phyloP scores from a whole-genome alignment of 345 rosid species.

The Trapa bicornis region DNA sequence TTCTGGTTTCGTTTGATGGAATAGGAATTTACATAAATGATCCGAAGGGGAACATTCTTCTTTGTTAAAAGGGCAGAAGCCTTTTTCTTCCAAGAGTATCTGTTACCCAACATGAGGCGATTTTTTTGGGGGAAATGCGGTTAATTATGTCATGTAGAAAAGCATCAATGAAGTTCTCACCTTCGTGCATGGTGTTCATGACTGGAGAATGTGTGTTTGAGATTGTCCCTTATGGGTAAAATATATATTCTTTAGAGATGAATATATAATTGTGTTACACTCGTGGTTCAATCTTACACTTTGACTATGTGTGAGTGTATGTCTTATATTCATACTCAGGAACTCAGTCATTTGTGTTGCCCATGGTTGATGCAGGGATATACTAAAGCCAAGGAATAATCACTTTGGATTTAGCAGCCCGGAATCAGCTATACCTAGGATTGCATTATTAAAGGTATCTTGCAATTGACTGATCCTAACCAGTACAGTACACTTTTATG shows the following conservation, averaged over 20 bases:
- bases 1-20: not conserved
- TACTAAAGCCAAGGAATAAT: not conserved
- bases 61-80: too few species aligned
- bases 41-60: not conserved
- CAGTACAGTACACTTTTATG: slow-evolving; percentile 21
- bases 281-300: not conserved
- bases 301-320: not conserved
- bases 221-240: not conserved
- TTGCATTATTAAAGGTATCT: not conserved
- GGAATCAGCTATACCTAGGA: not conserved
- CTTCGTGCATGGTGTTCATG: too few species aligned
- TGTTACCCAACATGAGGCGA: not conserved
- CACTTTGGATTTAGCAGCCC: not conserved
- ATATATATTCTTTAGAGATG: not conserved
- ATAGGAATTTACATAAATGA: not conserved
- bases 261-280: not conserved
- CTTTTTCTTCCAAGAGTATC: too few species aligned
- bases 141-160: not conserved
- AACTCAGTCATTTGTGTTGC: not conserved
- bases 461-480: not conserved
- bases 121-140: not conserved
- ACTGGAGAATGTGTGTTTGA: not conserved
- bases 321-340: not conserved
- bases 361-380: not conserved
- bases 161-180: too few species aligned